Evolutionary conservation across 495 filamentous ascomycete genomes (phyloP).

Genomic region (Penicillium dipodomyicola): DNA sequence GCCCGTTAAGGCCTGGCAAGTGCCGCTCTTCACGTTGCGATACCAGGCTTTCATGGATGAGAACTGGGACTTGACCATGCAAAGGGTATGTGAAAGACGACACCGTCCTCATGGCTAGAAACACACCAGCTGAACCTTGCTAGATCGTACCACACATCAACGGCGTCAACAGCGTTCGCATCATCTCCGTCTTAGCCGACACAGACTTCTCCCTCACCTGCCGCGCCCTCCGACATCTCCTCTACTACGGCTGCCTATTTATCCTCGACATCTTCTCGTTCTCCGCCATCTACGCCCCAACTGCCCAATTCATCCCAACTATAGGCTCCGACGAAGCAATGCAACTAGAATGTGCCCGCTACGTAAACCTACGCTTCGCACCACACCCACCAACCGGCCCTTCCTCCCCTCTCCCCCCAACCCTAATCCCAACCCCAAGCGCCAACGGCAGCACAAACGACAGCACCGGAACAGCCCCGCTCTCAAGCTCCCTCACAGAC

Average conservation of each 20-base stretch:
- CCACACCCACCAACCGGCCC: constrained; percentile 31
- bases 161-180: constrained; percentile 80
- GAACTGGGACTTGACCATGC: constrained; percentile 89
- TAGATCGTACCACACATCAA: constrained; percentile 79
- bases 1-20: constrained; percentile 77
- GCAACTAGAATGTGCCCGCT: constrained; percentile 81
- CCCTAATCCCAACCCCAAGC: constrained; percentile 12
- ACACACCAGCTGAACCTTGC: constrained; percentile 1
- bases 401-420: constrained; percentile 18
- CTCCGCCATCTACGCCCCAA: constrained; percentile 81
- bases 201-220: constrained; percentile 79
- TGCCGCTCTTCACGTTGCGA: constrained; percentile 84
- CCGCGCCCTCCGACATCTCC: constrained; percentile 79
- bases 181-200: constrained; percentile 79
- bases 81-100: constrained; percentile 46
- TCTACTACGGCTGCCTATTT: constrained; percentile 85
- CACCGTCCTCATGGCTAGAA: too few species aligned
- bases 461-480: constrained; percentile 10
- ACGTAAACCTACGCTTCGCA: constrained; percentile 59
- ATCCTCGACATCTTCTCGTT: constrained; percentile 94
- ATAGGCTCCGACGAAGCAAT: constrained; percentile 64
- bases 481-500: constrained; percentile 25
- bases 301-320: constrained; percentile 69
- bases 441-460: constrained; percentile 9
- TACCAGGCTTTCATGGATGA: constrained; percentile 72